Base-by-base conservation (phyloP, 192 early-diverging fungal species). In the Funneliformis geosporum region DNA sequence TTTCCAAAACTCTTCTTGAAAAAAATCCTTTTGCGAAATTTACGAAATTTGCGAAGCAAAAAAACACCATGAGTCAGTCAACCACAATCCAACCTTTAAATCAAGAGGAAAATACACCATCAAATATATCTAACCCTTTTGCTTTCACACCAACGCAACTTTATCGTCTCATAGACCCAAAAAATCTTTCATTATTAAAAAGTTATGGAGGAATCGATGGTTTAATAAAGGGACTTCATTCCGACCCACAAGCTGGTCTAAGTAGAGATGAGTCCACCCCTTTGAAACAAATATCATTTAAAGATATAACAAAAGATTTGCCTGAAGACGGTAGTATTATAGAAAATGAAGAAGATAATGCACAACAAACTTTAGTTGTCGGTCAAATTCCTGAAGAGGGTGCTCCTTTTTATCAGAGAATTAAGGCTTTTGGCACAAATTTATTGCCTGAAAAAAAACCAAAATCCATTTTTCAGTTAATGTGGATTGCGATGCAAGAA, bases 401-500 rank as follows among this genome's bases (percentile, higher is more conserved):
- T 16, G 70, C 80, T 1, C 65, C 73, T 38, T 90, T 91, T 76
- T 84, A 78, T 5, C 88, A 92, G 39, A 85, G 94, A 28, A 83
- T 85, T 43, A 80, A 80, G 23, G 81, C 81, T 64, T 96, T 90
- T 81, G 95, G 95, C 47, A 79, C 80, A 55, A 96, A 96, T 80
- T 81, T 92, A 21, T 80, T 96, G 50, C 92, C 95, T 1, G 86
- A 87, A 39, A 84, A 88, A 23, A 90, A 94, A 84, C 79, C 88
- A 70, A 94, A 94, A 47, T 86, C 85, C 59, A 89, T 96, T 42
- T 86, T 94, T 68, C 82, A 89, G 18, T 83, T 96, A 28, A 93
- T 94, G 88, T 94, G 93, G 93, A 90, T 92, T 46, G 93, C 93
- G 3, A 76, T 95, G 60, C 92, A 95, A 65, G 94, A 95, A 81